Percentiles rank a stretch among this genome's conserved stretches.
phyloP scores from a whole-genome alignment of 1,284 basidiomycete species.

The Papiliotrema laurentii region DNA sequence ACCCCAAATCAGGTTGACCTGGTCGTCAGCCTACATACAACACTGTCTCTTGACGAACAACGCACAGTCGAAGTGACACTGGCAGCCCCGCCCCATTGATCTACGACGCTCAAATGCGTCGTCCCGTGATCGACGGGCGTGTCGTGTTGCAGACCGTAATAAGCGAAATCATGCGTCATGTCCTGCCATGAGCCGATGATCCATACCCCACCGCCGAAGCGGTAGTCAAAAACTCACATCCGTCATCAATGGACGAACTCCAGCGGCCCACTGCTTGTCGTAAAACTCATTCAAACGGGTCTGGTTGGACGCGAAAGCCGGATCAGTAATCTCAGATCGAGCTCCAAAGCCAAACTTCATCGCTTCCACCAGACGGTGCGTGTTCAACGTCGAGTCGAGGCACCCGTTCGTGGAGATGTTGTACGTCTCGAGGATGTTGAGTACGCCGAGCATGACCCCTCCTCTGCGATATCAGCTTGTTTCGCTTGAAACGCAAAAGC shows the following conservation, averaged over 20 bases:
- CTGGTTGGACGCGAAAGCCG: slow-evolving; percentile 52
- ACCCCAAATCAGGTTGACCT: slow-evolving; percentile 81
- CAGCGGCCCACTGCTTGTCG: slow-evolving; percentile 64
- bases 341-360: slow-evolving; percentile 52
- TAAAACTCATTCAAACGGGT: slow-evolving; percentile 61
- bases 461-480: slow-evolving; percentile 17
- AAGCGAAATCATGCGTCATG: slow-evolving; percentile 68
- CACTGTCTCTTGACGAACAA: not conserved
- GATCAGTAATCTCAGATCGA: slow-evolving; percentile 73
- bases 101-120: slow-evolving; percentile 77
- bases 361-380: slow-evolving; percentile 51
- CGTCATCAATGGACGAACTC: slow-evolving; percentile 64
- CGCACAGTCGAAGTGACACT: slow-evolving; percentile 70
- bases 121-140: slow-evolving; percentile 79
- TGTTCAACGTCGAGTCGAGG: slow-evolving; percentile 24
- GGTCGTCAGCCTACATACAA: not conserved
- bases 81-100: slow-evolving; percentile 78
- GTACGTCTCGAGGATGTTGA: slow-evolving; percentile 41
- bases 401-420: slow-evolving; percentile 26
- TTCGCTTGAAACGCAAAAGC: too few relatives aligned
- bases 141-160: slow-evolving; percentile 80
- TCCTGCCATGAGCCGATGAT: slow-evolving; percentile 52
- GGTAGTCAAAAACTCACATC: slow-evolving; percentile 35
- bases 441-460: slow-evolving; percentile 40
- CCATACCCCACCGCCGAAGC: slow-evolving; percentile 18